Evolutionary conservation across 768 basidiomycete species (phyloP).

Genomic region (Tulasnella sp.): DNA sequence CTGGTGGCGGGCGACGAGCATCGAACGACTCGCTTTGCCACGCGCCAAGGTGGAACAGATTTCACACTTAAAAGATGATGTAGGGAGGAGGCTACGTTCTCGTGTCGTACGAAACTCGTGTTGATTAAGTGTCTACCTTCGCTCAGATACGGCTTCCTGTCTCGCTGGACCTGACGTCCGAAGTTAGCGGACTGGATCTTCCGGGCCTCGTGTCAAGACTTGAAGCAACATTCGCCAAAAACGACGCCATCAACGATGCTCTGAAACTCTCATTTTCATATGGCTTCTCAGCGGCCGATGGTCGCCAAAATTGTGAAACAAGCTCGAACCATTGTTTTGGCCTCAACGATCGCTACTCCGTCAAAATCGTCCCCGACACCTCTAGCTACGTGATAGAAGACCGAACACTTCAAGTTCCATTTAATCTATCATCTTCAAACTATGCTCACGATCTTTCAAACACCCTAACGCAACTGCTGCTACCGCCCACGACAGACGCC

Average conservation of each 20-base stretch:
- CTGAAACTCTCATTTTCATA: background rate
- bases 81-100: background rate
- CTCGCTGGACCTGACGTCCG: background rate
- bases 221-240: background rate
- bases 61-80: conserved; percentile 28
- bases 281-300: background rate
- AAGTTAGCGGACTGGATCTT: background rate
- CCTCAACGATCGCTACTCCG: background rate
- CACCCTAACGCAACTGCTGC: conserved; percentile 30
- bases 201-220: background rate
- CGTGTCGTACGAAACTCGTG: no score
- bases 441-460: background rate
- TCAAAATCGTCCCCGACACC: background rate
- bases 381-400: background rate
- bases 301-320: background rate
- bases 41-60: conserved; percentile 43
- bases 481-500: conserved; percentile 31
- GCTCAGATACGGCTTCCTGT: background rate
- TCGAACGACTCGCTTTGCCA: conserved; percentile 70
- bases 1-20: conserved; percentile 92
- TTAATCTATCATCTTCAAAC: background rate
- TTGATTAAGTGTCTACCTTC: background rate
- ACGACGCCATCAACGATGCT: background rate
- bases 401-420: background rate
- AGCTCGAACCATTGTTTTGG: background rate